Conservation (phyloP, 306 rosid species). For the Vicia sativa region DNA sequence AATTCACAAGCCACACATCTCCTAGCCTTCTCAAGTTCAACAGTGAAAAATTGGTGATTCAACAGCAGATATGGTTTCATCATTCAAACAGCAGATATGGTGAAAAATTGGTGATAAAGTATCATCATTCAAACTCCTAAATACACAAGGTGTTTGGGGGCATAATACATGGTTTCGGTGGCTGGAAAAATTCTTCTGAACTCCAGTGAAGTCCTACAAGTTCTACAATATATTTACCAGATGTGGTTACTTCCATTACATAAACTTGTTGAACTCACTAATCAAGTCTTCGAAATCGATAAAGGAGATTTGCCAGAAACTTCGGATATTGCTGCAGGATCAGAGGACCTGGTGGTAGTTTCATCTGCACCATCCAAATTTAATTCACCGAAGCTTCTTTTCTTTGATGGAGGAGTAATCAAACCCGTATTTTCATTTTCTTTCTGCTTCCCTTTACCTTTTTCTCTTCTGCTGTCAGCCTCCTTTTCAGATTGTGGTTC, state of each 20-base stretch:
- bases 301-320: constrained; percentile 53
- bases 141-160: constrained; percentile 23
- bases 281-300: constrained; percentile 45
- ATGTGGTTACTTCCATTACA: constrained; percentile 39
- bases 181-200: constrained; percentile 26
- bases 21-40: constrained; percentile 26
- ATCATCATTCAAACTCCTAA: constrained; percentile 23
- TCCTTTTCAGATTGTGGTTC: constrained; percentile 55
- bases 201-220: constrained; percentile 42
- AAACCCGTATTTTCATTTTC: constrained; percentile 49
- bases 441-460: constrained; percentile 64
- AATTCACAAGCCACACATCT: constrained; percentile 21
- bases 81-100: constrained; percentile 27
- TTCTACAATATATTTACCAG: constrained; percentile 41
- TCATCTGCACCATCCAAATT: constrained; percentile 56
- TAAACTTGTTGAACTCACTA: constrained; percentile 9
- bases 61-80: constrained; percentile 19
- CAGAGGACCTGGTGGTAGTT: constrained; percentile 44
- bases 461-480: constrained; percentile 53
- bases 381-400: constrained; percentile 65
- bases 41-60: constrained; percentile 9
- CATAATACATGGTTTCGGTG: constrained; percentile 24
- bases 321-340: constrained; percentile 43
- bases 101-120: constrained; percentile 8
- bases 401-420: constrained; percentile 51